These are phyloP conservation scores for Fusarium proliferatum DNA, from an alignment of 2,329 filamentous ascomycete species.

Conservation along the genomic window DNA sequence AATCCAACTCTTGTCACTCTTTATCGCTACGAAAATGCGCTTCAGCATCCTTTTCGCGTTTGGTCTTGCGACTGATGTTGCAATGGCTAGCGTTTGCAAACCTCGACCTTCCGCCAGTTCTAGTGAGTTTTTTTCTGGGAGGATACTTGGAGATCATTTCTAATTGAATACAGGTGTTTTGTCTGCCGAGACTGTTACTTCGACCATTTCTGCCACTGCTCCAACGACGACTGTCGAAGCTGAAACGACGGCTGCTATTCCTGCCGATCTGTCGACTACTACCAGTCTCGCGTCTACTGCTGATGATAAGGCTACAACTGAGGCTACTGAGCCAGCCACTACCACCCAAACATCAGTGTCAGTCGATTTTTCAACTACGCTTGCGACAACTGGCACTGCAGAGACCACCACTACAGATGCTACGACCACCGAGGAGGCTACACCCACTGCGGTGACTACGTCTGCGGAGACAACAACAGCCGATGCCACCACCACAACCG, in stretches of 20 bases:
- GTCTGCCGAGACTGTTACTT: not conserved
- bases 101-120: not conserved
- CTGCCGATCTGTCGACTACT: not conserved
- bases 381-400: not conserved
- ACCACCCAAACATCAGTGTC: not conserved
- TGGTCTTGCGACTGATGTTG: not conserved
- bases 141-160: not conserved
- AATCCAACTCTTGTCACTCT: not conserved
- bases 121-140: not conserved
- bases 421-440: not conserved
- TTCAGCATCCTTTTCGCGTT: not conserved
- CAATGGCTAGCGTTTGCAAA: not conserved
- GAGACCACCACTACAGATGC: not conserved
- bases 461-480: not conserved
- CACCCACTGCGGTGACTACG: rapidly evolving
- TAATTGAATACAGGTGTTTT: not conserved
- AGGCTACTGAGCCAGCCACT: not conserved
- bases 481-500: not conserved
- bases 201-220: not conserved
- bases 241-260: not conserved
- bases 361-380: not conserved
- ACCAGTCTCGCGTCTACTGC: not conserved
- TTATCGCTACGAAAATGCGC: not conserved
- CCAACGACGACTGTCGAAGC: not conserved
- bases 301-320: not conserved